Evolutionary conservation across 2,329 filamentous ascomycete genomes (phyloP).

Genomic region (Didymella pomorum): DNA sequence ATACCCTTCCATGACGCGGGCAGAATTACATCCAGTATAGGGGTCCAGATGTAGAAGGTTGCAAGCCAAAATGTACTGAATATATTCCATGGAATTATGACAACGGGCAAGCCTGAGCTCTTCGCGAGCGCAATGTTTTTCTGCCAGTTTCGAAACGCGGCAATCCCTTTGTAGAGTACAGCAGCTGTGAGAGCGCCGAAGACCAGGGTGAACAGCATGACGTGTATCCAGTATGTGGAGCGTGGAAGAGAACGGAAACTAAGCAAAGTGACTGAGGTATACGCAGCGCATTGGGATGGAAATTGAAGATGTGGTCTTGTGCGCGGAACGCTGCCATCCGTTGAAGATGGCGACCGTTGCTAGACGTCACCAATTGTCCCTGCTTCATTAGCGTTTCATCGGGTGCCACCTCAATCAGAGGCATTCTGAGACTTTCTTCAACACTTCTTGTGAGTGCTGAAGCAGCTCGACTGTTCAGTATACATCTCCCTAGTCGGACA

Average conservation of each 20-base stretch:
- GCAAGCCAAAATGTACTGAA: conserved; percentile 66
- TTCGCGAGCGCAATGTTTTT: conserved; percentile 56
- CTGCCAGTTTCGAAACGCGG: conserved; percentile 48
- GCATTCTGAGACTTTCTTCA: conserved; percentile 2
- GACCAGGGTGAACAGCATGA: conserved; percentile 30
- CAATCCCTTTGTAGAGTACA: conserved; percentile 41
- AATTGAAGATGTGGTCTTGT: conserved; percentile 17
- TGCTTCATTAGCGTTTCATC: conserved; percentile 45
- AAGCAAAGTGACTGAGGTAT: conserved; percentile 6
- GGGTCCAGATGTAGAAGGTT: conserved; percentile 62
- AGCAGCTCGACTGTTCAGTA: conserved; percentile 3
- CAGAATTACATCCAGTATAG: conserved; percentile 61
- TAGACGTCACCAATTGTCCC: conserved; percentile 30
- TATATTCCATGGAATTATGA: conserved; percentile 54
- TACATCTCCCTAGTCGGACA: not conserved
- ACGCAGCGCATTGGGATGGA: conserved; percentile 13
- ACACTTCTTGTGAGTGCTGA: not conserved
- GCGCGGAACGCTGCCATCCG: conserved; percentile 20
- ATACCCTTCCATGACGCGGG: conserved; percentile 64
- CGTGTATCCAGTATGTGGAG: conserved; percentile 8
- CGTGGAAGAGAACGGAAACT: conserved; percentile 4
- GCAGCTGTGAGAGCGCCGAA: conserved; percentile 40
- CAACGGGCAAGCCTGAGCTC: conserved; percentile 56
- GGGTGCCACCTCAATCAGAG: conserved; percentile 13
- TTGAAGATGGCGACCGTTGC: conserved; percentile 23